A percentile compares a stretch with the other conserved stretches of the same genome.
Evolutionary conservation across 2,329 filamentous ascomycete species (phyloP).

Genomic region (Pyricularia grisea): DNA sequence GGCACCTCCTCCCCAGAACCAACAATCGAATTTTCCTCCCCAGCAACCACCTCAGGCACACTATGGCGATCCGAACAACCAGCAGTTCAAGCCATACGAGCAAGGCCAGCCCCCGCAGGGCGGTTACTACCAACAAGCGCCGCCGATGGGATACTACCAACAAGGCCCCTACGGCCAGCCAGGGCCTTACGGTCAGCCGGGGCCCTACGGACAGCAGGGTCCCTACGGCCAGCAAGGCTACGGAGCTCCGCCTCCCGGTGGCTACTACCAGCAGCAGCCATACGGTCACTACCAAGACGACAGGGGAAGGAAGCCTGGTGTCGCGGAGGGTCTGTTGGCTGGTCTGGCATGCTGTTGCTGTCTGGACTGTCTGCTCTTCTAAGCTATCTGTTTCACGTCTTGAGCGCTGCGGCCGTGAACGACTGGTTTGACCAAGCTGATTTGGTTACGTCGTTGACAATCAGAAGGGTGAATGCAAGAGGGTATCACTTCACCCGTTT

Average conservation of each 20-base stretch:
- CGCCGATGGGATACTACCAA: conserved; percentile 32
- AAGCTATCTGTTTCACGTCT: conserved; percentile 10
- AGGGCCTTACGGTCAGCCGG: conserved; percentile 24
- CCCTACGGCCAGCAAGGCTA: conserved; percentile 23
- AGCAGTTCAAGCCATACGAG: conserved; percentile 11
- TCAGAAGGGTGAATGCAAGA: not conserved
- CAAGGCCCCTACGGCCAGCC: no score
- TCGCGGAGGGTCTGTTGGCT: conserved; percentile 37
- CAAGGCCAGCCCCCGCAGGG: conserved; percentile 19
- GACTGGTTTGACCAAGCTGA: not conserved
- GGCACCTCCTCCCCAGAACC: conserved; percentile 16
- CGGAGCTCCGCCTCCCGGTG: conserved; percentile 18
- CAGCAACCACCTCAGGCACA: conserved; percentile 5
- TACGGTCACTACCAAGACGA: conserved; percentile 19
- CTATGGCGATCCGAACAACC: conserved; percentile 6
- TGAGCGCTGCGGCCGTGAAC: not conserved
- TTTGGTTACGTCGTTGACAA: not conserved
- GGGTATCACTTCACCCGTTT: not conserved
- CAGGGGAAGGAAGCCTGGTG: conserved; percentile 19
- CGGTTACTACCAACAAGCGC: conserved; percentile 30
- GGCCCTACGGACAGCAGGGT: conserved; percentile 19
- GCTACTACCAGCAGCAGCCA: conserved; percentile 18
- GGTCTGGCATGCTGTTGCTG: conserved; percentile 50
- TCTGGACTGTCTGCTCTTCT: conserved; percentile 44
- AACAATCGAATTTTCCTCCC: conserved; percentile 1